Conservation (phyloP, 495 filamentous ascomycete species). For the Sordaria brevicollis region DNA sequence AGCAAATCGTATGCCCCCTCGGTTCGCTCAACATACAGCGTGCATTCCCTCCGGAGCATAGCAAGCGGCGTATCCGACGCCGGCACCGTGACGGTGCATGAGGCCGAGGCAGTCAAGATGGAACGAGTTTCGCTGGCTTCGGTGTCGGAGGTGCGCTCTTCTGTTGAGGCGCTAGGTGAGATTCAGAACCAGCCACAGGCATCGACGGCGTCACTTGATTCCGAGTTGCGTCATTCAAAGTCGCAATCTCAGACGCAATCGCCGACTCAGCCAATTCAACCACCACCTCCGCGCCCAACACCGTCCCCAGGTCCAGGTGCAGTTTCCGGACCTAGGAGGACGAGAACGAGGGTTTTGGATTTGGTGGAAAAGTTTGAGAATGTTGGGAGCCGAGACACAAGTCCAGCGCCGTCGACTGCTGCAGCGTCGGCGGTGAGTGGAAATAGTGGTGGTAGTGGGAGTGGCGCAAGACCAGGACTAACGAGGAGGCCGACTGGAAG, state of each 20-base stretch:
- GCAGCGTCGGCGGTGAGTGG: not conserved
- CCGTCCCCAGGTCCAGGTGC: not conserved
- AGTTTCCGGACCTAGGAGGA: constrained; percentile 3
- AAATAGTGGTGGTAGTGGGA: not conserved
- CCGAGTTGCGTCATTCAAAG: not conserved
- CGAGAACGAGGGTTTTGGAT: constrained; percentile 29
- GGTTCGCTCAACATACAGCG: not conserved
- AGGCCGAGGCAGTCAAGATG: constrained; percentile 23
- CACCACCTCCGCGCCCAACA: not conserved
- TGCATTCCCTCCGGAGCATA: not conserved
- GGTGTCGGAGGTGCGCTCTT: not conserved
- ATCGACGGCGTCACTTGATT: not conserved
- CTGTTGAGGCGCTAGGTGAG: not conserved
- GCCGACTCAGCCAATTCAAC: not conserved
- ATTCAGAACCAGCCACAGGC: not conserved
- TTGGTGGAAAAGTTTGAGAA: constrained; percentile 37
- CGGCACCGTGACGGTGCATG: constrained; percentile 13
- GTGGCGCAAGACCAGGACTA: not conserved
- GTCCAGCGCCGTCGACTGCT: constrained; percentile 10
- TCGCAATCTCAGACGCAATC: too few species aligned
- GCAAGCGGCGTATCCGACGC: not conserved
- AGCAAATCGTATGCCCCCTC: not conserved
- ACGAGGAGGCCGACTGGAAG: not conserved
- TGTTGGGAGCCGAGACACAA: constrained; percentile 22
- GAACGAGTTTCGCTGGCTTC: constrained; percentile 7